Conservation (phyloP, 768 basidiomycete genomes). For the Lenzites betulinus region DNA sequence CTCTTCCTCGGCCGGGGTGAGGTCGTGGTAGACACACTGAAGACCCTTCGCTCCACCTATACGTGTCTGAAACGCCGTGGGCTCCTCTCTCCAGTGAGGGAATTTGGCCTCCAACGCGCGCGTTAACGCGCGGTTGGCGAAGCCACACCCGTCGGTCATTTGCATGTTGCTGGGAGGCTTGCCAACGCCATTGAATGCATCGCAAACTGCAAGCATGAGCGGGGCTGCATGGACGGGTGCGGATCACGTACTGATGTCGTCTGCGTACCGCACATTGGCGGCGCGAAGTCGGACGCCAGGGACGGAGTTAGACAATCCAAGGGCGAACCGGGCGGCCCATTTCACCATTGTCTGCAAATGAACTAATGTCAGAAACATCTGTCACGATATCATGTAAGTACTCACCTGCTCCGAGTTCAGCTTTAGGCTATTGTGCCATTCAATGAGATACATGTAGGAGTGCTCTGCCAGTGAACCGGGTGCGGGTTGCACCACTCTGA, state of each 20-base stretch:
- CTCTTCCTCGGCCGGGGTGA: conserved; percentile 5
- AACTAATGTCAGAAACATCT: neutral
- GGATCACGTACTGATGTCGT: conserved; percentile 57
- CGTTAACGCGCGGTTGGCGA: conserved; percentile 60
- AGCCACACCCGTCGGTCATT: conserved; percentile 77
- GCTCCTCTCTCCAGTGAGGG: conserved; percentile 23
- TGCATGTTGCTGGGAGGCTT: conserved; percentile 32
- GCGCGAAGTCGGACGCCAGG: conserved; percentile 50
- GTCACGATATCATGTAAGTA: neutral
- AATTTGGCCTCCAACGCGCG: conserved; percentile 22
- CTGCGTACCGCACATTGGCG: conserved; percentile 39
- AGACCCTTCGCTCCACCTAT: conserved; percentile 35
- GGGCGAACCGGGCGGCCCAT: conserved; percentile 61
- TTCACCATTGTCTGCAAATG: conserved; percentile 55
- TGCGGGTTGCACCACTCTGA: neutral
- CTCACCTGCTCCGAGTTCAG: conserved; percentile 53
- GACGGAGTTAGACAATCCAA: conserved; percentile 65
- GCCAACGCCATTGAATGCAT: conserved; percentile 18
- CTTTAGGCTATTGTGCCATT: conserved; percentile 55
- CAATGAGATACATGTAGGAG: conserved; percentile 49
- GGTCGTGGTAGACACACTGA: conserved; percentile 29
- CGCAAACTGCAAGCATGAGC: conserved; percentile 29
- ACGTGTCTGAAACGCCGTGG: conserved; percentile 34
- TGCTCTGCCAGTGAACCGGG: conserved; percentile 14
- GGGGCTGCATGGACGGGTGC: neutral